phyloP scores from a whole-genome alignment of 208 protist species.

The Leishmania mexicana region DNA sequence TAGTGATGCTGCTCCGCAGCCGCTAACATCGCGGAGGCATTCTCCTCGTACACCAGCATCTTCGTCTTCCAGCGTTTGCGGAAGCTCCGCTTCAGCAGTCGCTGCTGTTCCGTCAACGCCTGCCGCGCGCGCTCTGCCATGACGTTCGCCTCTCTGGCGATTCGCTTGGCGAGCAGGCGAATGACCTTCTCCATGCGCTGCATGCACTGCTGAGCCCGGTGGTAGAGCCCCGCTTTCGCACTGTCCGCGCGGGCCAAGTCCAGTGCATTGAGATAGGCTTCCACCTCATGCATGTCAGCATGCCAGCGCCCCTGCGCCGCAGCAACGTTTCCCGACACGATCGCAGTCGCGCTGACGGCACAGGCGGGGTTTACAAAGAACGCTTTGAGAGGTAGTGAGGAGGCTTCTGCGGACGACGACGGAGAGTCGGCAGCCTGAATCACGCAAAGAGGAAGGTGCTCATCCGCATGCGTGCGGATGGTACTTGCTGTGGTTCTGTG shows the following conservation, averaged over 20 bases:
- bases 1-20: slow-evolving; percentile 36
- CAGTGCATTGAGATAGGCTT: slow-evolving; percentile 42
- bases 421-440: neutral
- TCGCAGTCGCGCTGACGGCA: slow-evolving; percentile 1
- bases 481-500: slow-evolving; percentile 6
- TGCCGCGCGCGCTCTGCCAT: slow-evolving; percentile 30
- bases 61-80: slow-evolving; percentile 40
- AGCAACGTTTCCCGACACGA: slow-evolving; percentile 2
- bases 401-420: neutral
- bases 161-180: slow-evolving; percentile 41
- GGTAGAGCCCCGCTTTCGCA: slow-evolving; percentile 37
- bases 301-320: slow-evolving; percentile 20
- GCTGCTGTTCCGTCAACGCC: slow-evolving; percentile 35
- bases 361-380: slow-evolving; percentile 5
- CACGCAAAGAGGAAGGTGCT: neutral
- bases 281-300: slow-evolving; percentile 38
- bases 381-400: neutral
- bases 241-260: slow-evolving; percentile 53
- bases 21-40: slow-evolving; percentile 33
- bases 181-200: slow-evolving; percentile 52
- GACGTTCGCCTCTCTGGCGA: slow-evolving; percentile 31
- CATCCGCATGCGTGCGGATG: neutral
- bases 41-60: slow-evolving; percentile 37
- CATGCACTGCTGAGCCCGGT: slow-evolving; percentile 47
- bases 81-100: slow-evolving; percentile 42